Percentiles rank a stretch among this genome's conserved stretches.
Conservation (phyloP, 768 basidiomycete genomes). For the Russula earlei region DNA sequence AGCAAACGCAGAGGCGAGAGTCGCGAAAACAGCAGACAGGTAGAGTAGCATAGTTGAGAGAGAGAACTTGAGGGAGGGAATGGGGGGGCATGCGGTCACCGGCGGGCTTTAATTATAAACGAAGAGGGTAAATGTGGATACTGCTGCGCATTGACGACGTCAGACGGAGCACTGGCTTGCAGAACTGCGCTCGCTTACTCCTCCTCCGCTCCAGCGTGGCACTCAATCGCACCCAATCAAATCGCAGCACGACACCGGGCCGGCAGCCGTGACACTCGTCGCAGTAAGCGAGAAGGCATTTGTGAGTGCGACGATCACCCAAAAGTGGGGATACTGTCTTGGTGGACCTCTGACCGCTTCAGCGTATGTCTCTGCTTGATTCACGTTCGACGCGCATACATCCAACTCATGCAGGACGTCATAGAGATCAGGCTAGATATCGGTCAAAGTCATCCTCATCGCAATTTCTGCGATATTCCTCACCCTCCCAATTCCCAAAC, state of each 20-base stretch:
- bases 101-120: too few species aligned
- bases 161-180: too few species aligned
- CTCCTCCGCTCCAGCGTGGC: too few species aligned
- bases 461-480: neutral
- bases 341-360: neutral
- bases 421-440: too few species aligned
- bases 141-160: too few species aligned
- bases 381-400: neutral
- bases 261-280: too few species aligned
- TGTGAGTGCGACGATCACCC: constrained; percentile 1
- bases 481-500: neutral
- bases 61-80: too few species aligned
- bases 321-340: neutral
- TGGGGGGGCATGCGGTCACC: too few species aligned
- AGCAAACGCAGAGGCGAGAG: constrained; percentile 19
- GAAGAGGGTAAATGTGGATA: too few species aligned
- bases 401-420: neutral
- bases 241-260: too few species aligned
- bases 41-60: neutral
- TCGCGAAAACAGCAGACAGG: constrained; percentile 2
- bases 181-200: too few species aligned
- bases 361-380: neutral
- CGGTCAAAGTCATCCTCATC: neutral
- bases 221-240: too few species aligned
- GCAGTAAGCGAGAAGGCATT: neutral